Conservation (phyloP, 2,329 filamentous ascomycete genomes). For the Neofusicoccum cordaticola region DNA sequence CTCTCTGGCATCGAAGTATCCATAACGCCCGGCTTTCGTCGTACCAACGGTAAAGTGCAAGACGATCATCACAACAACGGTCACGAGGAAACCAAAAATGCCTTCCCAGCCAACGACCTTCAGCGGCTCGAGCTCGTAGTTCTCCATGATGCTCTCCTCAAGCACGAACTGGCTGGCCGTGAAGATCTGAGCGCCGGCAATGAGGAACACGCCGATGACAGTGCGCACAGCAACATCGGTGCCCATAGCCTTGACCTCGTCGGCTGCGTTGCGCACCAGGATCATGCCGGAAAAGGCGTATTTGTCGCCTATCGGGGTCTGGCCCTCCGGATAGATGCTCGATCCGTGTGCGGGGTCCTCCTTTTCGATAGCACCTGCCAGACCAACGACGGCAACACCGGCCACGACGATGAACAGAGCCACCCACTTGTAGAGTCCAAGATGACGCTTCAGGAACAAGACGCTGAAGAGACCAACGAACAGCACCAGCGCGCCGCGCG, state of each 20-base stretch:
- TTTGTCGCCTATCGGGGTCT: constrained; percentile 11
- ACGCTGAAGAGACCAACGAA: constrained; percentile 97
- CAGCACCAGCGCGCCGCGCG: constrained; percentile 84
- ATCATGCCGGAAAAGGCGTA: not conserved
- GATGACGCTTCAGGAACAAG: constrained; percentile 74
- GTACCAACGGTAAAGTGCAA: constrained; percentile 74
- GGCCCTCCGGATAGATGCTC: not conserved
- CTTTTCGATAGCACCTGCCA: constrained; percentile 73
- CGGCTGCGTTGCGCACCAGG: constrained; percentile 4
- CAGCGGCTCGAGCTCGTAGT: constrained; percentile 77
- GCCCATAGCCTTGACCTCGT: constrained; percentile 24
- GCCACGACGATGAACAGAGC: constrained; percentile 81
- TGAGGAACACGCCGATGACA: constrained; percentile 80
- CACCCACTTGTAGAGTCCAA: constrained; percentile 89
- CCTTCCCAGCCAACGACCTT: constrained; percentile 96
- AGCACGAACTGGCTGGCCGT: constrained; percentile 94
- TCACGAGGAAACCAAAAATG: constrained; percentile 81
- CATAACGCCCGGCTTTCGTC: constrained; percentile 69
- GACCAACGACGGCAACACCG: constrained; percentile 84
- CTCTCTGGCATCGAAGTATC: constrained; percentile 87
- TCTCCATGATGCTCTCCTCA: constrained; percentile 87
- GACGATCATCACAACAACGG: constrained; percentile 73
- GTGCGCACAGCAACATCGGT: constrained; percentile 63
- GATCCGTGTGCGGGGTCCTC: constrained; percentile 54
- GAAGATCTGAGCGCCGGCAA: constrained; percentile 93